Evolutionary conservation across 768 basidiomycete genomes (phyloP).

Genomic region (Neoboletus subvelutipes): DNA sequence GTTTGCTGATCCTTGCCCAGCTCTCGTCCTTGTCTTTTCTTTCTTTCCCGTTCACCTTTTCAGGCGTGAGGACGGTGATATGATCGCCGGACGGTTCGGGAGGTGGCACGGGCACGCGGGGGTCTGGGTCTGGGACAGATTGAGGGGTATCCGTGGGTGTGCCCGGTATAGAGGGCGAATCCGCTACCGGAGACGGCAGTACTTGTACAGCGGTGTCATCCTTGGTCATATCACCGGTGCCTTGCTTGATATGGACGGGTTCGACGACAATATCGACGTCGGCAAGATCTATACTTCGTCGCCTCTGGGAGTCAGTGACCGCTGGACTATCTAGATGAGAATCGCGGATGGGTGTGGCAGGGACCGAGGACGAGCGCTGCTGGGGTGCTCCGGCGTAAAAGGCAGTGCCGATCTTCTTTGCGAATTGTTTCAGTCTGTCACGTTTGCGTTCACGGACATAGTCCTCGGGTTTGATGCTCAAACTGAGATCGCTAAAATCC

Average conservation of each 20-base stretch:
- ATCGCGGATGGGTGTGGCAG: constrained; percentile 38
- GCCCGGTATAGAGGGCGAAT: constrained; percentile 14
- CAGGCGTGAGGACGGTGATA: constrained; percentile 37
- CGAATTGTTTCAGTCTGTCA: constrained; percentile 72
- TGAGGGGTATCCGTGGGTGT: constrained; percentile 15
- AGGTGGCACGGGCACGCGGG: not conserved
- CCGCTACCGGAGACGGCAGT: constrained; percentile 1
- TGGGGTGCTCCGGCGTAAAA: constrained; percentile 30
- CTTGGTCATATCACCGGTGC: not conserved
- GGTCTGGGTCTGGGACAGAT: constrained; percentile 6
- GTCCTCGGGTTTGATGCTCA: constrained; percentile 84
- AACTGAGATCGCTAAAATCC: constrained; percentile 90
- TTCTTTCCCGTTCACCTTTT: constrained; percentile 37
- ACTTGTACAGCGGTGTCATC: constrained; percentile 1
- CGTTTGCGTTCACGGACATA: constrained; percentile 72
- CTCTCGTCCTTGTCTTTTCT: constrained; percentile 41
- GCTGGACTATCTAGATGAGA: constrained; percentile 33
- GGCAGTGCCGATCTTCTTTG: constrained; percentile 51
- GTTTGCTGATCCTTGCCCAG: constrained; percentile 65
- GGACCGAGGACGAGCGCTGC: constrained; percentile 60
- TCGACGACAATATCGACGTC: constrained; percentile 33
- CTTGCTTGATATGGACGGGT: constrained; percentile 6
- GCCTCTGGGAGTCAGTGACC: constrained; percentile 26
- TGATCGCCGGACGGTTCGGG: constrained; percentile 27
- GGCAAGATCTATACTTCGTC: constrained; percentile 33